Base-by-base conservation (phyloP, 306 rosid species). In the Acacia crassicarpa region DNA sequence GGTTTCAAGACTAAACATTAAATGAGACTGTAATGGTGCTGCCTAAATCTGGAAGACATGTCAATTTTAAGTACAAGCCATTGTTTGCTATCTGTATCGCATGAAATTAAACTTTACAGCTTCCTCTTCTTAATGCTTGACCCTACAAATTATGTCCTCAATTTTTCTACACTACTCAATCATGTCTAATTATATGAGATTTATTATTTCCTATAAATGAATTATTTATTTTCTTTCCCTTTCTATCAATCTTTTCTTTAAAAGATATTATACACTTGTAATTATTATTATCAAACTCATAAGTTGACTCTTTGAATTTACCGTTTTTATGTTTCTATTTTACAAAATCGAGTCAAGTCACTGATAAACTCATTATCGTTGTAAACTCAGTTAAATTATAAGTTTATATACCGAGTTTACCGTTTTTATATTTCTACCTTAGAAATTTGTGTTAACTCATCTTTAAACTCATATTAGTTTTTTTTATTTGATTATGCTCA, bases 61-160 rank as follows among this genome's bases (percentile, higher is more conserved):
- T 38, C 5, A 40, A 51, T 68, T 68, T 68, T 38, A n/a, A 20
- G 51, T 20, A 40, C 51, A 40, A 40, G 19, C 51, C 51, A 68
- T 38, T 67, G 16, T 8, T 7, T 68, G 45, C 74, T 40, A 68
- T 68, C 46, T 20, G 48, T 68, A 41, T 38, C 51, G 46, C 74
- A 68, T 40, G 51, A 44, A 40, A 9, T 20, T 6, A 40, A 13
- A 68, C 51, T 38, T 68, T 68, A 41, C 74, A 68, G 51, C 45
- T 11, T 41, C 74, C 74, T 19, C 74, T 68, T n/a, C 65, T 58
- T n/a, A 35, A 9, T 20, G 49, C 72, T 38, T 67, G 48, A 67
- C 73, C 73, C 90, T 88, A 86, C 88, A 81, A 86, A 80, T 89
- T 83, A 9, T 23, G 67, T 61, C 13, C 65, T 61, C 35, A 61